Evolutionary conservation across 2,329 filamentous ascomycete species (phyloP), one percentile per base, ranked within the genome.

Genomic region (Diaporthe citrichinensis): DNA sequence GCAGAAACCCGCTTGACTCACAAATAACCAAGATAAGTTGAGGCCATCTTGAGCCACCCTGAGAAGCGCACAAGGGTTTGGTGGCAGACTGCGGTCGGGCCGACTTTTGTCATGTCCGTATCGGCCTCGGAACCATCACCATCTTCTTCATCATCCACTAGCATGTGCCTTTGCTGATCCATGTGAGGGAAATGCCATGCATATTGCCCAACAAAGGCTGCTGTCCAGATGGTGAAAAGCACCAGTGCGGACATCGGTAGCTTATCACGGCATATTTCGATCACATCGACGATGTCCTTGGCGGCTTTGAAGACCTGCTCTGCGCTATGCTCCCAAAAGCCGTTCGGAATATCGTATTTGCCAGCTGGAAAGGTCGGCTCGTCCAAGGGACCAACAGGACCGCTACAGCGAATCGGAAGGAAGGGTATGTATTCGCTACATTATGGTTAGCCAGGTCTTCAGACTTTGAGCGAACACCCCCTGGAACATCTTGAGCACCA

Each of bases 191-290:
- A 95, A 79, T 92, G 90, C 59, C 88, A 86, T 15, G 90, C 90
- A 80, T 94, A 95, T 3, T 94, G 86, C 46, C 91, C 91, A 23
- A 91, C 87, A 79, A 94, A 93, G 0, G 90, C 89, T 0, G 92
- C 92, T 15, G 89, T 90, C 86, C 92, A 95, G 53, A 93, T 87
- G 3, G 92, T 90, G 79, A 94, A 94, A 4, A 91, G 88, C 4
- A 92, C 88, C 46, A 94, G 88, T 0, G 92, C 92, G 1, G 93
- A 94, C 81, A 94, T 90, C 1, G 92, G 90, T 2, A 94, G 84
- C 73, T 90, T 90, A 73, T 90, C 88, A 72, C 90, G 87, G 79
- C 91, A 92, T 5, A 91, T 90, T 20, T 89, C 87, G 23, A 93
- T 88, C 39, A 95, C 84, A 72, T 93, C 89, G 58, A 93, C 87